phyloP scores from a whole-genome alignment of 768 basidiomycete species.

The Pleurotus tuber-regium region DNA sequence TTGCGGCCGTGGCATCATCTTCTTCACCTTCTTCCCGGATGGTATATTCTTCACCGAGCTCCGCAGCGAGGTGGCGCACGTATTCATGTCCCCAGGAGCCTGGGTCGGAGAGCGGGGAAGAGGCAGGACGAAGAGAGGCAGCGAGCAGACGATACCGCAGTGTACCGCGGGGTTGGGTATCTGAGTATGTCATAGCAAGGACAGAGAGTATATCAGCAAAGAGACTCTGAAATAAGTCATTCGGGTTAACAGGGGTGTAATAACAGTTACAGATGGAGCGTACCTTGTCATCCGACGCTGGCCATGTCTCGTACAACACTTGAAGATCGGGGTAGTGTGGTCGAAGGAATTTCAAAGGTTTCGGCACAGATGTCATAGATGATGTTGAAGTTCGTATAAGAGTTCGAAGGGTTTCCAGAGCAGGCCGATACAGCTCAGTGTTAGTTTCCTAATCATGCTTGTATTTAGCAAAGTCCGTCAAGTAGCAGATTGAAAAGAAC shows the following conservation, averaged over 20 bases:
- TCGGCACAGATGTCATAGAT: slow-evolving; percentile 99
- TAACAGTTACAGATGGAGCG: too few relatives aligned
- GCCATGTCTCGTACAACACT: slow-evolving; percentile 79
- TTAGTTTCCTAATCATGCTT: slow-evolving; percentile 76
- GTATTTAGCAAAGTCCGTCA: slow-evolving; percentile 14
- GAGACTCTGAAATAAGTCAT: slow-evolving; percentile 69
- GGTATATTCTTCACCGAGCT: slow-evolving; percentile 91
- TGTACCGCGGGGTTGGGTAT: slow-evolving; percentile 95
- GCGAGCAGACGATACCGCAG: slow-evolving; percentile 89
- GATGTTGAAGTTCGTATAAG: slow-evolving; percentile 95
- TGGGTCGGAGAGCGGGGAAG: slow-evolving; percentile 76
- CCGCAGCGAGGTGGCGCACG: slow-evolving; percentile 93
- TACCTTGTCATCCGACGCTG: slow-evolving; percentile 77
- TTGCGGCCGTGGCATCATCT: slow-evolving; percentile 22
- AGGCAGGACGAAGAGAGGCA: slow-evolving; percentile 59
- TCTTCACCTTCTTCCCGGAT: slow-evolving; percentile 61
- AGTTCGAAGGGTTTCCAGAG: slow-evolving; percentile 90
- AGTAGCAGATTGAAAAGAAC: slow-evolving; percentile 1
- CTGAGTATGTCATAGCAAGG: slow-evolving; percentile 99
- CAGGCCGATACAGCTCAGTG: slow-evolving; percentile 79
- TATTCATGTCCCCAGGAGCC: slow-evolving; percentile 99
- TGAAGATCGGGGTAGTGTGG: slow-evolving; percentile 91
- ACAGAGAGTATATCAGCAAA: slow-evolving; percentile 98
- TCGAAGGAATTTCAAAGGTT: slow-evolving; percentile 96
- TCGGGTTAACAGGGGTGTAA: too few relatives aligned